Evolutionary conservation across 495 filamentous ascomycete genomes (phyloP).

Genomic region (Aspergillus indologenus): DNA sequence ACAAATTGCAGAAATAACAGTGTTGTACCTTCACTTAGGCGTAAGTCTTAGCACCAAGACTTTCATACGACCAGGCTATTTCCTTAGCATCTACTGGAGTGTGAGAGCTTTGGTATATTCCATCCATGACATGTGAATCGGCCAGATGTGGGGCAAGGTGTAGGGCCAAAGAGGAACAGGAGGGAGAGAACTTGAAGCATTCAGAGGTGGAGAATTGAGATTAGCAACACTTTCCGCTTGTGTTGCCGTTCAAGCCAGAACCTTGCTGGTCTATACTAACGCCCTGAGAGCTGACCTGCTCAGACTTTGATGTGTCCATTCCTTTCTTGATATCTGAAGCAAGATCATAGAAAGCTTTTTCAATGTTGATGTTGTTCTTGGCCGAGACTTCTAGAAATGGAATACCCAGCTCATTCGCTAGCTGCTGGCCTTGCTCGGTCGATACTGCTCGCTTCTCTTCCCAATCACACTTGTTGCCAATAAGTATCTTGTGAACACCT

Average conservation of each 20-base stretch:
- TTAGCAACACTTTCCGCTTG: constrained; percentile 86
- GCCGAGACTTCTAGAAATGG: constrained; percentile 98
- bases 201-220: not conserved
- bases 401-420: constrained; percentile 95
- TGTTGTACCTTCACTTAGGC: not conserved
- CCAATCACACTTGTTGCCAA: constrained; percentile 99
- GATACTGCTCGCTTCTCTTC: constrained; percentile 96
- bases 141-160: not conserved
- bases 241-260: constrained; percentile 54
- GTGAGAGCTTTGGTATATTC: not conserved
- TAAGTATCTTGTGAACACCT: constrained; percentile 99
- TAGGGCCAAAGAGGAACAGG: not conserved
- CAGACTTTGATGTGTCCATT: constrained; percentile 69
- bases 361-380: constrained; percentile 99
- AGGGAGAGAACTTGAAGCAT: not conserved
- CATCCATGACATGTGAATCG: not conserved
- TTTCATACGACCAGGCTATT: not conserved
- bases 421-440: constrained; percentile 85
- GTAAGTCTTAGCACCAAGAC: not conserved
- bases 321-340: constrained; percentile 96
- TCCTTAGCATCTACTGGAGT: not conserved
- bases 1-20: not conserved
- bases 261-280: constrained; percentile 69
- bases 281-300: constrained; percentile 59
- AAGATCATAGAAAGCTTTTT: constrained; percentile 96